A percentile compares a stretch with the other conserved stretches of the same genome.
Conservation (phyloP, 1,139 yeast species). For the Nakaseomyces delphensis region DNA sequence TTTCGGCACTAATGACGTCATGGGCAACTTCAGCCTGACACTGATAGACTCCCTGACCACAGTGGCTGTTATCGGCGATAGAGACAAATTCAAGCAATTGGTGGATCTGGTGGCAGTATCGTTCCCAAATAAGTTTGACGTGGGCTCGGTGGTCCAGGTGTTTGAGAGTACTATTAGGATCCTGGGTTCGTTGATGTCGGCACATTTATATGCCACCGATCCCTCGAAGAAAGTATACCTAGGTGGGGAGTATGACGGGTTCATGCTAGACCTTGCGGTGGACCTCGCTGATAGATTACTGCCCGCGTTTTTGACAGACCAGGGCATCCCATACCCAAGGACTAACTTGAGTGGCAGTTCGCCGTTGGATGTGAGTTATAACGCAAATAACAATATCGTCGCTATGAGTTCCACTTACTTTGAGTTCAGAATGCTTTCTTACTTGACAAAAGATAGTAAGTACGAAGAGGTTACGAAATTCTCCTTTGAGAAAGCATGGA, state of each 20-base stretch:
- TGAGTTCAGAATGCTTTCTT: constrained; percentile 67
- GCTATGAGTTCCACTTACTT: constrained; percentile 79
- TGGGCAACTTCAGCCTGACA: constrained; percentile 77
- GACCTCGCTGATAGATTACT: constrained; percentile 62
- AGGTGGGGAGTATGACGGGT: constrained; percentile 53
- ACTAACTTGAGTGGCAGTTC: constrained; percentile 36
- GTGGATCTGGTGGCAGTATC: constrained; percentile 40
- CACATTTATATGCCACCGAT: constrained; percentile 67
- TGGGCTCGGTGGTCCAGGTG: constrained; percentile 67
- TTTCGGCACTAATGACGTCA: constrained; percentile 64
- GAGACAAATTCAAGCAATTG: constrained; percentile 43
- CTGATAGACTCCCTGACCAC: constrained; percentile 74
- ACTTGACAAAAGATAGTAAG: constrained; percentile 61
- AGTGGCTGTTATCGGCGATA: constrained; percentile 61
- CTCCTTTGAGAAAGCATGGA: constrained; percentile 69
- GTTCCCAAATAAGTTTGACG: constrained; percentile 41
- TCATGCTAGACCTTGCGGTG: constrained; percentile 55
- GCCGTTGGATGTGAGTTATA: not conserved
- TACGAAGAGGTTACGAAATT: constrained; percentile 55
- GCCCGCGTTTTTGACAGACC: constrained; percentile 52
- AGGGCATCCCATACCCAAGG: constrained; percentile 65
- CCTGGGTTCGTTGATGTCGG: constrained; percentile 68
- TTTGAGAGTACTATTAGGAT: constrained; percentile 78
- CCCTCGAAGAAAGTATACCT: constrained; percentile 37
- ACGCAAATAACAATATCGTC: constrained; percentile 57